These are phyloP conservation scores for Porphyrellus cyaneotinctus DNA, from an alignment of 768 basidiomycete species.

Conservation along the genomic window DNA sequence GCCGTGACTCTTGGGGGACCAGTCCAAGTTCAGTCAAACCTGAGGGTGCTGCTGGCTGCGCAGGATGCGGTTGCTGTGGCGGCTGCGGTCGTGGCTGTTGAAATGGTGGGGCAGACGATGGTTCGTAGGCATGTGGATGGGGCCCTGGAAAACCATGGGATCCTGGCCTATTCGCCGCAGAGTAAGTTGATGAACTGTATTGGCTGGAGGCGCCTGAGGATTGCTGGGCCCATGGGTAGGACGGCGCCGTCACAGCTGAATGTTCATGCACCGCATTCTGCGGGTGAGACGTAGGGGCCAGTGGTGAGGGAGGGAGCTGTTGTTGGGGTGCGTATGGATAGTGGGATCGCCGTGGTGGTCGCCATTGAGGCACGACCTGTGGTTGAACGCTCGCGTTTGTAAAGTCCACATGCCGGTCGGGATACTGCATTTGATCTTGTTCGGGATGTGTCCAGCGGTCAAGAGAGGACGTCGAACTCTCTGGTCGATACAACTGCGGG, in stretches of 20 bases:
- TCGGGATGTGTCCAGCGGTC: slow-evolving; percentile 18
- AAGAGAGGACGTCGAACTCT: slow-evolving; percentile 11
- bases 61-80: slow-evolving; percentile 4
- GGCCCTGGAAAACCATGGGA: slow-evolving; percentile 9
- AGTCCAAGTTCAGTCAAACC: slow-evolving; percentile 61
- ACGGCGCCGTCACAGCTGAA: slow-evolving; percentile 10
- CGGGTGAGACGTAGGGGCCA: slow-evolving; percentile 2
- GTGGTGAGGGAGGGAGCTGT: slow-evolving; percentile 5
- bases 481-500: slow-evolving; percentile 13
- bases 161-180: slow-evolving; percentile 6
- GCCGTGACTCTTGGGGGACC: slow-evolving; percentile 49
- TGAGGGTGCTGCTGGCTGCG: slow-evolving; percentile 23
- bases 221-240: slow-evolving; percentile 16
- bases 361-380: slow-evolving; percentile 21
- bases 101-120: slow-evolving; percentile 4
- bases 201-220: slow-evolving; percentile 1
- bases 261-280: slow-evolving; percentile 21
- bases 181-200: slow-evolving; percentile 9
- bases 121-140: slow-evolving; percentile 19
- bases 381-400: slow-evolving; percentile 4
- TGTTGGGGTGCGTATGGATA: slow-evolving; percentile 25
- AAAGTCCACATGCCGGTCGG: slow-evolving; percentile 7
- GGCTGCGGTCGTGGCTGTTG: neutral
- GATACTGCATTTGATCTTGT: slow-evolving; percentile 11
- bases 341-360: slow-evolving; percentile 26